Conservation (phyloP, 208 protist species). For the Acanthamoeba castellanii region DNA sequence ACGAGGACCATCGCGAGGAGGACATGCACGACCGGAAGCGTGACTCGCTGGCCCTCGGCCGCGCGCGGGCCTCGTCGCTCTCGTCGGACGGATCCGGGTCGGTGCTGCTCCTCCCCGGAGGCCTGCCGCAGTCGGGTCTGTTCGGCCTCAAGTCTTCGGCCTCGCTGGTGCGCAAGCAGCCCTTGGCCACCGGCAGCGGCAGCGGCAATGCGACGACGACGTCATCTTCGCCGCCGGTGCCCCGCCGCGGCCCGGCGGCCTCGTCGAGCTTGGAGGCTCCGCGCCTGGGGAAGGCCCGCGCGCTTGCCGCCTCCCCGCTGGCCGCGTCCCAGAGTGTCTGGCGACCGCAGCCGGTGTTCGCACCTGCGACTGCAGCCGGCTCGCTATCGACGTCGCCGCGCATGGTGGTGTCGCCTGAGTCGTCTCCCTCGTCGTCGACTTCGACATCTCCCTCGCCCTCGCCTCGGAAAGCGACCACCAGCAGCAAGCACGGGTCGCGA, state of each 20-base stretch:
- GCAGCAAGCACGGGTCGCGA: not conserved
- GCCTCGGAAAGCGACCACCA: no score
- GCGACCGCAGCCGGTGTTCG: not conserved
- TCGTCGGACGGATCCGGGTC: constrained; percentile 34
- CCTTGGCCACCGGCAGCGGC: not conserved
- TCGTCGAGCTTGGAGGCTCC: not conserved
- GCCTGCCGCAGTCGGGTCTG: not conserved
- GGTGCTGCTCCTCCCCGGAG: not conserved
- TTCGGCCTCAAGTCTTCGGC: constrained; percentile 16
- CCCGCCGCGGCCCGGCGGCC: not conserved
- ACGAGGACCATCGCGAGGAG: constrained; percentile 22
- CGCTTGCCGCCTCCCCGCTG: not conserved
- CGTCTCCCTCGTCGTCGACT: not conserved
- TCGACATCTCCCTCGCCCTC: not conserved
- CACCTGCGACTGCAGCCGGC: not conserved
- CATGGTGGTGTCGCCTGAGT: not conserved
- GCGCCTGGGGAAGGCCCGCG: not conserved
- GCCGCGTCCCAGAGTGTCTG: not conserved
- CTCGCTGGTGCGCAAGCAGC: constrained; percentile 24
- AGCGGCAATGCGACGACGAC: not conserved
- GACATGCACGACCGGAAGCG: constrained; percentile 48
- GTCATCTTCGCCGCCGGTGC: not conserved
- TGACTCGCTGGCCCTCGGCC: constrained; percentile 3
- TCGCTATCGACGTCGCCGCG: not conserved
- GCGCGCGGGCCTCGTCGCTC: not conserved